Base-by-base conservation (phyloP, 2,329 filamentous ascomycete genomes). In the Calycina marina region DNA sequence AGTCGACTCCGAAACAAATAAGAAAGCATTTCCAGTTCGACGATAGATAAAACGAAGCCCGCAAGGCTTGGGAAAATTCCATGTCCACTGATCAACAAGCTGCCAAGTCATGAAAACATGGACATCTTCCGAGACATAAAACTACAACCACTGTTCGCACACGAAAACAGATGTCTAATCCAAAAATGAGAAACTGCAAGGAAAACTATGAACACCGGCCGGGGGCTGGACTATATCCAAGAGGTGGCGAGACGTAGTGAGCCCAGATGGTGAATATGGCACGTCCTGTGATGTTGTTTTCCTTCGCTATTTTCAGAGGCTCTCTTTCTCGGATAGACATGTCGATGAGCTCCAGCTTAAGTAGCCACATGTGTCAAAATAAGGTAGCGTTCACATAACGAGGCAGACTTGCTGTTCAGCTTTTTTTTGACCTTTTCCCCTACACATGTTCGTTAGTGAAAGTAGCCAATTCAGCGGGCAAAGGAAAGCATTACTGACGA, bases 241-340 rank as follows among this genome's bases (percentile, higher is more conserved):
- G 45, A 43, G 43, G 51, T 36, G 48, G 10, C 22, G 15, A 13
- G 17, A 20, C 18, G 40, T 35, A 46, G 41, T n/a, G n/a, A n/a
- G n/a, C n/a, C n/a, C n/a, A n/a, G n/a, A n/a, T n/a, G n/a, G n/a
- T n/a, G n/a, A n/a, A n/a, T n/a, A n/a, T n/a, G n/a, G n/a, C n/a
- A n/a, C n/a, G n/a, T n/a, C n/a, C n/a, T n/a, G 38, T 47, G 48
- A 41, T 54, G 46, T 37, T 46, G 45, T 42, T 27, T 11, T 35
- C 35, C 17, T 6, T 34, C 35, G 32, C 25, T 28, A 22, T 28
- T 32, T 33, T 28, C 29, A 31, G 32, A 25, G 22, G 10, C 6
- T 13, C 12, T 35, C 17, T 15, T 25, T 13, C 26, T 17, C 28
- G 31, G 10, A 30, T 31, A 28, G 14, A 37, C 15, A 22, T 27